Percentiles rank a stretch among this genome's conserved stretches.
Evolutionary conservation across 2,329 filamentous ascomycete genomes (phyloP).

Genomic region (Talaromyces sp.): DNA sequence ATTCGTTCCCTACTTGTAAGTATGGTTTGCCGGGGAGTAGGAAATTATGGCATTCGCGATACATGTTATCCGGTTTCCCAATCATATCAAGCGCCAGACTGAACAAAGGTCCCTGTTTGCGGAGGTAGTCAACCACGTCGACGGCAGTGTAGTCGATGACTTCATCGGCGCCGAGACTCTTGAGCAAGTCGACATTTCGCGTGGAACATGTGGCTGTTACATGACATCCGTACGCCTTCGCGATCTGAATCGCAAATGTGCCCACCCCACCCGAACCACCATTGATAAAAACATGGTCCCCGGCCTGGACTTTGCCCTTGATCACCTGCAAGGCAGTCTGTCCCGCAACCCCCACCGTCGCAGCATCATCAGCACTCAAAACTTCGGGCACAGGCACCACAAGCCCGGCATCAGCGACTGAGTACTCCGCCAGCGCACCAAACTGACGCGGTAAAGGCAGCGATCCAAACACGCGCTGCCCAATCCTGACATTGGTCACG

Average conservation of each 20-base stretch:
- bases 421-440: conserved; percentile 48
- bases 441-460: conserved; percentile 30
- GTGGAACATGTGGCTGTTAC: conserved; percentile 60
- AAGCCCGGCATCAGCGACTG: conserved; percentile 32
- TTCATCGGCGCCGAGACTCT: conserved; percentile 60
- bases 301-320: conserved; percentile 46
- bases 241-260: conserved; percentile 60
- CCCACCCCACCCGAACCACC: conserved; percentile 63
- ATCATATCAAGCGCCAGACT: conserved; percentile 59
- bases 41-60: conserved; percentile 53
- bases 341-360: conserved; percentile 46
- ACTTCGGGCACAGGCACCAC: conserved; percentile 44
- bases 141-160: conserved; percentile 58
- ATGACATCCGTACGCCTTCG: conserved; percentile 57
- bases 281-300: conserved; percentile 63
- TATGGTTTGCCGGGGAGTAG: conserved; percentile 50
- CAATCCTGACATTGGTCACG: conserved; percentile 25
- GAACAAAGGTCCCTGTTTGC: conserved; percentile 49
- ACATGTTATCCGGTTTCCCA: conserved; percentile 50
- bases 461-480: conserved; percentile 49
- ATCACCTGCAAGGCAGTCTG: conserved; percentile 50
- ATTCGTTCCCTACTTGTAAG: conserved; percentile 50
- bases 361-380: conserved; percentile 42
- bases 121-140: conserved; percentile 49
- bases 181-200: conserved; percentile 56